phyloP scores from a whole-genome alignment of 768 basidiomycete species.

The Porphyrellus cyaneotinctus region DNA sequence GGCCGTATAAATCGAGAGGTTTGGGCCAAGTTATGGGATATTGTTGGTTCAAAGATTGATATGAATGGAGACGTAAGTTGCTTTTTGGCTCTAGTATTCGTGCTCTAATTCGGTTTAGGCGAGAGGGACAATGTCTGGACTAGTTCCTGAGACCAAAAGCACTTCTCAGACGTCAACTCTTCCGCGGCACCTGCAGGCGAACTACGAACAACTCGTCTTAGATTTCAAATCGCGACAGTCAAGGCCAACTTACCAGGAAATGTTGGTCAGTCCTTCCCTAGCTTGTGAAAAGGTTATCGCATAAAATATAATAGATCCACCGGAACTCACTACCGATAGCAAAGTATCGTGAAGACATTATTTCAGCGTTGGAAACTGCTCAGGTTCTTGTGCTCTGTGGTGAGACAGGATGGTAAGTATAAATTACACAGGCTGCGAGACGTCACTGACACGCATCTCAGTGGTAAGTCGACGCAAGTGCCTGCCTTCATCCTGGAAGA shows the following conservation, averaged over 20 bases:
- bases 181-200: slow-evolving; percentile 12
- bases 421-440: slow-evolving; percentile 33
- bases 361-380: slow-evolving; percentile 60
- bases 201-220: slow-evolving; percentile 50
- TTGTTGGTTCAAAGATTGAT: slow-evolving; percentile 62
- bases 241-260: slow-evolving; percentile 72
- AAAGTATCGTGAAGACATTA: slow-evolving; percentile 68
- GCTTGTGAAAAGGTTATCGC: background rate
- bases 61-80: slow-evolving; percentile 38
- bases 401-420: slow-evolving; percentile 67
- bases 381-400: slow-evolving; percentile 88
- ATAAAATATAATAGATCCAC: slow-evolving; percentile 46
- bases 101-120: slow-evolving; percentile 14
- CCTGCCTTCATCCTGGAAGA: slow-evolving; percentile 93
- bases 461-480: slow-evolving; percentile 96
- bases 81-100: background rate
- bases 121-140: slow-evolving; percentile 19
- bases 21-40: slow-evolving; percentile 65
- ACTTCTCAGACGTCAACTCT: background rate
- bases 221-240: slow-evolving; percentile 60
- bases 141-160: slow-evolving; percentile 15
- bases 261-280: slow-evolving; percentile 61
- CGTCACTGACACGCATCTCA: slow-evolving; percentile 28
- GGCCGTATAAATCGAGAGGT: slow-evolving; percentile 60
- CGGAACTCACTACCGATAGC: slow-evolving; percentile 86